Percentiles rank a stretch among this genome's conserved stretches.
Conservation (phyloP, 192 early-diverging fungal genomes). For the Backusella australiensis region DNA sequence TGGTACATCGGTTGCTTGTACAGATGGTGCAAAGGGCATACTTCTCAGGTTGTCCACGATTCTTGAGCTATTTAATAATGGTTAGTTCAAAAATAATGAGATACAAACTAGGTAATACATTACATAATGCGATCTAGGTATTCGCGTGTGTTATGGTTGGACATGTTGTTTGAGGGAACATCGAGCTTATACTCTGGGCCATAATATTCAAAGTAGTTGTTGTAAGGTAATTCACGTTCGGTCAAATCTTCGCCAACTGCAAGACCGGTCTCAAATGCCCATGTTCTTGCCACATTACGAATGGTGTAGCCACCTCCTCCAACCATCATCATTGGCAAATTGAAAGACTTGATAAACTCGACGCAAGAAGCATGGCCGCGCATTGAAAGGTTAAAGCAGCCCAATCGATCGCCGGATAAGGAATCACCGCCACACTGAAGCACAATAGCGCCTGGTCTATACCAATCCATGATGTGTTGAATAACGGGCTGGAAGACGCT, state of each 20-base stretch:
- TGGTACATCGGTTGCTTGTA: constrained; percentile 71
- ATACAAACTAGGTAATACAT: background rate
- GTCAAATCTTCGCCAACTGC: constrained; percentile 67
- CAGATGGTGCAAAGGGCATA: constrained; percentile 73
- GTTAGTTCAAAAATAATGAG: background rate
- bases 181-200: constrained; percentile 88
- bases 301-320: constrained; percentile 99
- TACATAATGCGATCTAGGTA: constrained; percentile 77
- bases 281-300: constrained; percentile 89
- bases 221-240: constrained; percentile 69
- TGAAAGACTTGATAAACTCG: constrained; percentile 86
- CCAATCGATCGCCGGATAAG: constrained; percentile 88
- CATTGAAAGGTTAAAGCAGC: constrained; percentile 93
- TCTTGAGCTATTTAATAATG: constrained; percentile 32
- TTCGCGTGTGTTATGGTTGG: constrained; percentile 81
- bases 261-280: constrained; percentile 94
- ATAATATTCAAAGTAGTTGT: constrained; percentile 88
- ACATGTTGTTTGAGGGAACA: constrained; percentile 80
- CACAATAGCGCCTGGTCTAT: constrained; percentile 87
- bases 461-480: constrained; percentile 87
- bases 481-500: constrained; percentile 85
- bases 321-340: constrained; percentile 87
- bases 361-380: constrained; percentile 94
- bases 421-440: constrained; percentile 98
- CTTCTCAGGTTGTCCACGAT: constrained; percentile 64